phyloP scores from a whole-genome alignment of 2,329 filamentous ascomycete genomes.

The Beauveria rudraprayagi region DNA sequence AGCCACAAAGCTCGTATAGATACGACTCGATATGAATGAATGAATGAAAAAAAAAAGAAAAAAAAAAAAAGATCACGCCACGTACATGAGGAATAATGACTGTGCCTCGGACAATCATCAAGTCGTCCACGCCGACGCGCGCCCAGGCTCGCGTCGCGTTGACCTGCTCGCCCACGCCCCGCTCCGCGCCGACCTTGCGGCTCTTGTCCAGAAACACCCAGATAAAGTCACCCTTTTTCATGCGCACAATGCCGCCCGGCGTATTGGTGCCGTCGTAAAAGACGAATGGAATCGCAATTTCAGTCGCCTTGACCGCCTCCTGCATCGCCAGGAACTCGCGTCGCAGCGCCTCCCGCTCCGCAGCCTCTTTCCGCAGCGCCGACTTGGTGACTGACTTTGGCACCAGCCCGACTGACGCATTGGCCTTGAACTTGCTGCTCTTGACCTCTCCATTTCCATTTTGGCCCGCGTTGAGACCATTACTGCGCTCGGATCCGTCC shows the following conservation, averaged over 20 bases:
- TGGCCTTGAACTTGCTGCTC: constrained; percentile 50
- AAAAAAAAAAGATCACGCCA: constrained; percentile 19
- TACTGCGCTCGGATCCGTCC: constrained; percentile 25
- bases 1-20: too few species aligned
- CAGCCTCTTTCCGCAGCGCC: constrained; percentile 69
- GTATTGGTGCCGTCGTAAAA: constrained; percentile 94
- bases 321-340: constrained; percentile 78
- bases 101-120: constrained; percentile 85
- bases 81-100: constrained; percentile 91
- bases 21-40: constrained; percentile 3
- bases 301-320: constrained; percentile 78
- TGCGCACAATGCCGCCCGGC: constrained; percentile 71
- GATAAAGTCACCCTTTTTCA: constrained; percentile 88
- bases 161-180: constrained; percentile 62
- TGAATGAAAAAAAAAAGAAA: too few species aligned
- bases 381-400: constrained; percentile 66
- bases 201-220: constrained; percentile 93
- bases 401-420: constrained; percentile 50
- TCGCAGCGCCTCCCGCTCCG: constrained; percentile 68
- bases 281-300: constrained; percentile 87
- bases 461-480: constrained; percentile 10
- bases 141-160: constrained; percentile 76
- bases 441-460: constrained; percentile 16
- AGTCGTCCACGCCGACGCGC: constrained; percentile 84
- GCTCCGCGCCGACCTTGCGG: constrained; percentile 78